Evolutionary conservation across 805 yeast species (phyloP), one percentile per base, ranked within the genome.

Genomic region (Spathaspora passalidarum): DNA sequence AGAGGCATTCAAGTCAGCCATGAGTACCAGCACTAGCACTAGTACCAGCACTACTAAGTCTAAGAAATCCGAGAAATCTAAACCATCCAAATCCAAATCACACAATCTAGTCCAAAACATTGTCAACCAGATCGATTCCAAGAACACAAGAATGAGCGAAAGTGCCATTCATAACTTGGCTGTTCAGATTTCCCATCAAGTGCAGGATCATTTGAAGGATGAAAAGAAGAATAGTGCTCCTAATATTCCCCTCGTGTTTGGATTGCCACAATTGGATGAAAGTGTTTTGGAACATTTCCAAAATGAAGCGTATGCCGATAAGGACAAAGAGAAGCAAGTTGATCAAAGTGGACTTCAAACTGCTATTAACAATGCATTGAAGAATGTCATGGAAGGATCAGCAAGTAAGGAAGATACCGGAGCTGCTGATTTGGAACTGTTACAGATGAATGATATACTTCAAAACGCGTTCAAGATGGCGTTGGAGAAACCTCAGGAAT

Each of bases 391-490:
- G 20, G 54, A 46, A 17, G 35, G 16, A 6, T 6, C 19, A 18
- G 22, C 26, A 23, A 10, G 37, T n/a, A 37, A 17, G 5, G 35
- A 45, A 6, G 48, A 46, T 39, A 50, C 43, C 8, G 51, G 17
- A 11, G 76, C 68, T 32, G 78, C 70, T 25, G 80, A 78, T 21
- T 67, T 84, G 48, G 88, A 84, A 55, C 73, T 68, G 44, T 56
- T 67, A 45, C 78, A 74, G 47, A 75, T 86, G 80, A 82, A 80
- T 55, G 85, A 80, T 52, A 86, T 86, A 51, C 76, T 86, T 73
- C 88, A 83, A 51, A 84, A 84, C 64, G 94, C 92, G 1, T 75
- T 86, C 67, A 79, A 79, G 40, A 74, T 86, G 84, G 94, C 91
- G 0, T 80, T 81, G 73, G 84, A 80, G 49, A 80, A 82, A 49